Conservation (phyloP, 495 filamentous ascomycete genomes). For the Talaromyces adpressus region DNA sequence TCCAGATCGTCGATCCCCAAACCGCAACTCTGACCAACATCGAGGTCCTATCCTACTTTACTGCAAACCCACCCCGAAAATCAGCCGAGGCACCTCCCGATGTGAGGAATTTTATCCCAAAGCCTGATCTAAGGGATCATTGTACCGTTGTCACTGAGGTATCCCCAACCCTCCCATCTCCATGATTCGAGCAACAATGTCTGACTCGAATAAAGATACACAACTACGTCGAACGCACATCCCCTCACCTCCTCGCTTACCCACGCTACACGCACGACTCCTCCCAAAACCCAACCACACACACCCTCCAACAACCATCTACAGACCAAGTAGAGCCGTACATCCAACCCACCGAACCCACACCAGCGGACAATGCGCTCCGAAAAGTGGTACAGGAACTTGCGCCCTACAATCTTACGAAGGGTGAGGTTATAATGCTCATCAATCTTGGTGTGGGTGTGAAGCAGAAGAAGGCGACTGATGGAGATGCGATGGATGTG, state of each 20-base stretch:
- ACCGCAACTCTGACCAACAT: slow-evolving; percentile 56
- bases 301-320: slow-evolving; percentile 19
- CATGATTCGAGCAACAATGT: no score
- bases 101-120: slow-evolving; percentile 30
- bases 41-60: slow-evolving; percentile 55
- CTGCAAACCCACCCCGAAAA: slow-evolving; percentile 37
- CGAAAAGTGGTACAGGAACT: slow-evolving; percentile 33
- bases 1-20: slow-evolving; percentile 56
- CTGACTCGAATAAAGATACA: slow-evolving; percentile 27
- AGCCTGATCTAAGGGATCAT: slow-evolving; percentile 39
- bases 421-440: slow-evolving; percentile 59
- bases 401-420: slow-evolving; percentile 45
- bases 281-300: slow-evolving; percentile 17
- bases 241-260: slow-evolving; percentile 31
- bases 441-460: slow-evolving; percentile 48
- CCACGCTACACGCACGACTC: slow-evolving; percentile 17
- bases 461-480: slow-evolving; percentile 3
- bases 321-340: slow-evolving; percentile 7
- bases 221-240: slow-evolving; percentile 35
- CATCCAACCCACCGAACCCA: slow-evolving; percentile 14
- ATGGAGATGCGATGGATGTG: slow-evolving; percentile 5
- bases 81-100: slow-evolving; percentile 30
- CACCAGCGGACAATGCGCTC: slow-evolving; percentile 30
- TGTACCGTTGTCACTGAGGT: slow-evolving; percentile 48
- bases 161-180: background rate